Evolutionary conservation across 768 basidiomycete genomes (phyloP), one percentile per base, ranked within the genome.

Genomic region (Polyporus arcularius): DNA sequence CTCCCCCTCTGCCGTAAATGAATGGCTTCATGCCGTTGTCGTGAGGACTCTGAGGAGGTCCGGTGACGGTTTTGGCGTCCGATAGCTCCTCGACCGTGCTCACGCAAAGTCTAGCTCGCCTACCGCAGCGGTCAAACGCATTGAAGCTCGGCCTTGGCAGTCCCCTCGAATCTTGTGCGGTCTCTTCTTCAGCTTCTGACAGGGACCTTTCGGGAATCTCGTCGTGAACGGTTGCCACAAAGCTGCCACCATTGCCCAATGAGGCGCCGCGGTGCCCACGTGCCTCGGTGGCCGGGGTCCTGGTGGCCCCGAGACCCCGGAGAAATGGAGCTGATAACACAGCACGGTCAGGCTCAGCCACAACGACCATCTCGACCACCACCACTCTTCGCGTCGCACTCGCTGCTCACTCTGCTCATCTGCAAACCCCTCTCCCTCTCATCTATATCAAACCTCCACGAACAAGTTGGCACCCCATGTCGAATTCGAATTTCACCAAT

Each of bases 391-490:
- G 52, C 52, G 52, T 53, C 52, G 52, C 4, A 12, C 52, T 40
- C 39, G 4, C 16, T 51, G 31, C 16, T 39, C 49, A 7, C 21
- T 26, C 2, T 53, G 16, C 52, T 53, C 11, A 28, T 52, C 30
- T 31, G 28, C 38, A n/a, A n/a, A 12, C 14, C 30, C 38, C 15
- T 10, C 50, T 39, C 14, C 21, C 30, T 4, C 16, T 35, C 15
- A 32, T 2, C 31, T 5, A 30, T 14, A 35, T 16, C 11, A 52
- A 28, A 35, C 50, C 32, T 49, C 40, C 11, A 42, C 47, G 35
- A 82, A 76, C 88, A 92, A 90, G 85, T 92, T 91, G 91, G 92
- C 88, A 89, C 75, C 77, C 70, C 79, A 92, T 92, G 90, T 90
- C 88, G 80, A 82, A 85, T 79, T 77, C 79, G 71, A 82, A 80